A percentile compares a stretch with the other conserved stretches of the same genome.
Evolutionary conservation across 768 basidiomycete species (phyloP).

Genomic region (Amanita fuliginea): DNA sequence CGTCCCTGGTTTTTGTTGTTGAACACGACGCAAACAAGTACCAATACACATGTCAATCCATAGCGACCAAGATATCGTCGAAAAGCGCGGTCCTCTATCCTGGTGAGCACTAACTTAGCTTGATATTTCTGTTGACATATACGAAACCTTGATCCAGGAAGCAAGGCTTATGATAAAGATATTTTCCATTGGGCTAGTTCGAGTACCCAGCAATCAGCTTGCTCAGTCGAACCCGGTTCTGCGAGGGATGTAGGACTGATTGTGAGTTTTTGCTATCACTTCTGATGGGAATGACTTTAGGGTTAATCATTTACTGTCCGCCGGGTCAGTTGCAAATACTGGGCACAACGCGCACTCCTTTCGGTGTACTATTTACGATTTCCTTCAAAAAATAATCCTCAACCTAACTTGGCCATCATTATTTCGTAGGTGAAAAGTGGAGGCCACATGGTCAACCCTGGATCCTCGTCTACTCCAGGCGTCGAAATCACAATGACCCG

Average conservation of each 20-base stretch:
- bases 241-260: constrained; percentile 1
- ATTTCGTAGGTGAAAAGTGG: constrained; percentile 34
- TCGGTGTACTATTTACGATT: not conserved
- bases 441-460: constrained; percentile 32
- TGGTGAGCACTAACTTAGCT: not conserved
- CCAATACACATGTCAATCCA: not conserved
- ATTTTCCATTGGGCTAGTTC: constrained; percentile 1
- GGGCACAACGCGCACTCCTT: not conserved
- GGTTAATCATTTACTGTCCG: not conserved
- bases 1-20: not conserved
- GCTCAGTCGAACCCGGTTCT: constrained; percentile 5
- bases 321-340: constrained; percentile 1
- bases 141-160: not conserved
- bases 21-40: not conserved
- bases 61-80: not conserved
- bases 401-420: not conserved
- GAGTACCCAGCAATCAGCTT: constrained; percentile 1
- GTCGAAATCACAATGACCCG: constrained; percentile 35
- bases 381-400: too few relatives aligned
- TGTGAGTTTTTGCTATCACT: not conserved
- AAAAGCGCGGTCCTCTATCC: not conserved
- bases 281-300: too few relatives aligned
- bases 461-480: constrained; percentile 39
- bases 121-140: not conserved
- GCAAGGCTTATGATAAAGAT: not conserved